phyloP scores from a whole-genome alignment of 1,284 basidiomycete genomes.

The Cutaneotrichosporon cutaneum region DNA sequence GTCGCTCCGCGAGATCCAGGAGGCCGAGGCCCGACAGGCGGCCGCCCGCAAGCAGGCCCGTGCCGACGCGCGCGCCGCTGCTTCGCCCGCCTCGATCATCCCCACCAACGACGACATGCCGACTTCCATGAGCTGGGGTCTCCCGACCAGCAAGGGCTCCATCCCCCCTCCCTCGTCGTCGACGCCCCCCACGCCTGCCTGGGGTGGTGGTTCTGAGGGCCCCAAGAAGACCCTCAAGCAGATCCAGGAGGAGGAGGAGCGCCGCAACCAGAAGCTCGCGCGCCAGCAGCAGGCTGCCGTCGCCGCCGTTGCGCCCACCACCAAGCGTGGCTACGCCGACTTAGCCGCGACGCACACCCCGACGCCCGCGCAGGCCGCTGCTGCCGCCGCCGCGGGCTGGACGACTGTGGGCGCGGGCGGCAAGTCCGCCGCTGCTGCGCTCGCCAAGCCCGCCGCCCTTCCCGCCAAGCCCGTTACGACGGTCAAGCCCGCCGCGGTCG shows the following conservation, averaged over 20 bases:
- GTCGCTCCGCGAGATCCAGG: conserved; percentile 91
- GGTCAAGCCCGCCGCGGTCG: conserved; percentile 21
- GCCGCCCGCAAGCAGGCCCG: conserved; percentile 67
- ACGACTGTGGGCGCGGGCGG: conserved; percentile 78
- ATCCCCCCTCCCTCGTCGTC: conserved; percentile 39
- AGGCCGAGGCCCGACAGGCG: conserved; percentile 78
- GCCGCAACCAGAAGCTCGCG: conserved; percentile 64
- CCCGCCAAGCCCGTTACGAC: conserved; percentile 30
- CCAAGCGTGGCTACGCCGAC: conserved; percentile 75
- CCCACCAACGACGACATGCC: conserved; percentile 37
- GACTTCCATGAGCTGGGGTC: conserved; percentile 54
- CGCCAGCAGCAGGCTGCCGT: conserved; percentile 31
- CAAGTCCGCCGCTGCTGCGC: conserved; percentile 57
- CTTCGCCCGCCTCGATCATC: conserved; percentile 44
- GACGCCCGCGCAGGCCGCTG: conserved; percentile 51
- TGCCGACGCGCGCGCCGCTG: conserved; percentile 59
- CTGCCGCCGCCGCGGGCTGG: conserved; percentile 69
- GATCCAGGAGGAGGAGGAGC: conserved; percentile 96
- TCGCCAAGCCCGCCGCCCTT: conserved; percentile 46
- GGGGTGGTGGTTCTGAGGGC: conserved; percentile 47
- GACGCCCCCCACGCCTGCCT: conserved; percentile 49
- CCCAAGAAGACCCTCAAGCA: conserved; percentile 96
- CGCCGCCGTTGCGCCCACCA: conserved; percentile 31
- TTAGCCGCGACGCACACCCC: conserved; percentile 61
- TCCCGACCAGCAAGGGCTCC: conserved; percentile 41